A percentile compares a stretch with the other conserved stretches of the same genome.
Evolutionary conservation across 108 stramenopile genomes (phyloP).

Genomic region (Nitzschia palea): DNA sequence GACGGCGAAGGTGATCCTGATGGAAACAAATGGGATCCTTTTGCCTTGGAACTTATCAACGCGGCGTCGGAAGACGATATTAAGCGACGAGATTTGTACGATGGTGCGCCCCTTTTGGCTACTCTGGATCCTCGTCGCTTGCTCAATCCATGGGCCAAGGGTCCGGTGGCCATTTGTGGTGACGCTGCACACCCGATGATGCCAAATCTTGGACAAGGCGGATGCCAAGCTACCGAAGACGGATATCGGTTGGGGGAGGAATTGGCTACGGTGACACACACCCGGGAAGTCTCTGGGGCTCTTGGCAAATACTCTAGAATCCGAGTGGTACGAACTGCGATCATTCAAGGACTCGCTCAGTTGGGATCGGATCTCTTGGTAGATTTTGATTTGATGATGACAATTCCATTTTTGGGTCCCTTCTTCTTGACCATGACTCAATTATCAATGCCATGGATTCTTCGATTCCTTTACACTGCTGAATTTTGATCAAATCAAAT

Average conservation of each 20-base stretch:
- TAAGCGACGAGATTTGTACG: constrained; percentile 96
- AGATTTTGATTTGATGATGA: constrained; percentile 95
- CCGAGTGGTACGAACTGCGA: constrained; percentile 79
- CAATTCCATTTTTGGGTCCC: constrained; percentile 88
- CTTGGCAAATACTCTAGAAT: constrained; percentile 69
- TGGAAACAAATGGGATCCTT: constrained; percentile 91
- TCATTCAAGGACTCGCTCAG: constrained; percentile 87
- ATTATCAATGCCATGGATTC: constrained; percentile 88
- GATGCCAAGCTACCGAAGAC: constrained; percentile 97
- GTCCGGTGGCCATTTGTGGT: constrained; percentile 90
- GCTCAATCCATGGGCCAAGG: constrained; percentile 83
- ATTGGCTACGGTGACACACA: constrained; percentile 78
- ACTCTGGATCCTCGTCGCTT: constrained; percentile 58
- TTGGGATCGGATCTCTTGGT: constrained; percentile 88
- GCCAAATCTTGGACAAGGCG: constrained; percentile 93
- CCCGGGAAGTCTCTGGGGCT: constrained; percentile 64
- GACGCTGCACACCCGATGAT: constrained; percentile 97
- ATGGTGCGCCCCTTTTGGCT: constrained; percentile 87
- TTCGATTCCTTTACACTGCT: constrained; percentile 87
- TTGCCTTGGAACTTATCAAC: constrained; percentile 89
- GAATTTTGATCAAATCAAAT: constrained; percentile 82
- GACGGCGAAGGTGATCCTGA: constrained; percentile 68
- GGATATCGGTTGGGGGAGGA: constrained; percentile 91
- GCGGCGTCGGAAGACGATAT: constrained; percentile 92
- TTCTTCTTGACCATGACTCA: constrained; percentile 92